phyloP scores from a whole-genome alignment of 1,284 basidiomycete species.

The Blastosporella zonata region DNA sequence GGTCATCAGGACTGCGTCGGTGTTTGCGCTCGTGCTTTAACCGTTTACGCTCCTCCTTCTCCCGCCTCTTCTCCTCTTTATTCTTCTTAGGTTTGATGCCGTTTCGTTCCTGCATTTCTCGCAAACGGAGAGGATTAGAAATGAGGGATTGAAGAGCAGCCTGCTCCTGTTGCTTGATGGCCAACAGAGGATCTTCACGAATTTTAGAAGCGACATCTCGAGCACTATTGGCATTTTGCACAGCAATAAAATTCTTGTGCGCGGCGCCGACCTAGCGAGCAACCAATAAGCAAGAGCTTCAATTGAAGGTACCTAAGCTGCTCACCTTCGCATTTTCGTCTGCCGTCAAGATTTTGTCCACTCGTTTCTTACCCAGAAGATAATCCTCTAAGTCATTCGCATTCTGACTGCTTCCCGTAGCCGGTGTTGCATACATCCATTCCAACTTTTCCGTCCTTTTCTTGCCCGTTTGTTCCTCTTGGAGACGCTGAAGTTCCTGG shows the following conservation, averaged over 20 bases:
- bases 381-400: conserved; percentile 95
- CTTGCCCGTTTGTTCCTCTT: conserved; percentile 92
- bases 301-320: background rate
- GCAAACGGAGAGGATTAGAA: conserved; percentile 87
- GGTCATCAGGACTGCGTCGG: conserved; percentile 33
- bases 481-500: conserved; percentile 92
- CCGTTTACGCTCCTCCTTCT: conserved; percentile 69
- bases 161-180: conserved; percentile 98
- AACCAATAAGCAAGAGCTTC: background rate
- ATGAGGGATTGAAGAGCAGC: conserved; percentile 87
- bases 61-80: conserved; percentile 69
- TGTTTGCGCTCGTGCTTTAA: conserved; percentile 56
- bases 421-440: conserved; percentile 99
- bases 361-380: conserved; percentile 95
- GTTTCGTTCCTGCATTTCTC: conserved; percentile 75
- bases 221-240: conserved; percentile 89
- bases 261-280: conserved; percentile 66
- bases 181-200: conserved; percentile 92
- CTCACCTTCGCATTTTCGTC: conserved; percentile 86
- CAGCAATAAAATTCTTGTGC: conserved; percentile 88
- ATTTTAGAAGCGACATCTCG: conserved; percentile 92
- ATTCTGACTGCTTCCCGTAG: conserved; percentile 78
- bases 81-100: conserved; percentile 76
- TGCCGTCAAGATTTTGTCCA: conserved; percentile 91
- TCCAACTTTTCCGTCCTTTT: conserved; percentile 93